Percentiles rank a stretch among this genome's conserved stretches.
These are phyloP conservation scores for Pittosporum tobira DNA, from an alignment of 129 eudicot genomes.

Conservation along the genomic window DNA sequence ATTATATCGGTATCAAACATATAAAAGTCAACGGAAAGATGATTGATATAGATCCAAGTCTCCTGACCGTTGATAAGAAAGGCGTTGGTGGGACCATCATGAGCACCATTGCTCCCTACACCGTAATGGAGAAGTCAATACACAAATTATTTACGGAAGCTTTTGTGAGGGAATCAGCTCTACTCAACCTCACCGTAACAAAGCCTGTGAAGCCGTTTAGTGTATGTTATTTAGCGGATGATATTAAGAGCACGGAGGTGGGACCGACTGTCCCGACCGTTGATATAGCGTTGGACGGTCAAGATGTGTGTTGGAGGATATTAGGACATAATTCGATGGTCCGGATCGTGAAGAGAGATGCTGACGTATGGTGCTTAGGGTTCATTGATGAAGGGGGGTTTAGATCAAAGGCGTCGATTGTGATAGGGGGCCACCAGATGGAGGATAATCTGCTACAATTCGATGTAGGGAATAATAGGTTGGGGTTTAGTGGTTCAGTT, in stretches of 20 bases:
- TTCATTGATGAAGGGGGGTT: constrained; percentile 40
- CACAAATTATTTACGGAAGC: constrained; percentile 20
- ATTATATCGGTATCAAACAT: constrained; percentile 37
- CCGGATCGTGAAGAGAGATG: constrained; percentile 28
- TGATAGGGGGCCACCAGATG: constrained; percentile 62
- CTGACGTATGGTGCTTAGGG: constrained; percentile 58
- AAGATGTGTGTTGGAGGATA: constrained; percentile 38
- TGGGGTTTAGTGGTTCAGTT: constrained; percentile 56
- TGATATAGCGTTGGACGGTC: constrained; percentile 39
- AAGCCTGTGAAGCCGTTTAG: constrained; percentile 39
- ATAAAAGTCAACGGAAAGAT: constrained; percentile 38
- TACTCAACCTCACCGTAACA: constrained; percentile 29
- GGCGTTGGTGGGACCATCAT: constrained; percentile 37
- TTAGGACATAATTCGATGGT: constrained; percentile 59
- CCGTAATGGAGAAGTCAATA: constrained; percentile 26
- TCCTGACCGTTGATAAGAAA: constrained; percentile 13
- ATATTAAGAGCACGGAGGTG: constrained; percentile 19
- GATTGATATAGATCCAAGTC: constrained; percentile 6
- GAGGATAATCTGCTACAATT: constrained; percentile 58
- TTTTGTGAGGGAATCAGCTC: constrained; percentile 39
- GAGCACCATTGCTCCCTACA: constrained; percentile 45
- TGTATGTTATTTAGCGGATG: constrained; percentile 34
- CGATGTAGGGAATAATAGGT: constrained; percentile 35
- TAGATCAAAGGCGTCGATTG: constrained; percentile 20
- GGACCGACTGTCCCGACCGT: constrained; percentile 44